Evolutionary conservation across 495 filamentous ascomycete species (phyloP), one percentile per base, ranked within the genome.

Genomic region (Aspergillus diversus): DNA sequence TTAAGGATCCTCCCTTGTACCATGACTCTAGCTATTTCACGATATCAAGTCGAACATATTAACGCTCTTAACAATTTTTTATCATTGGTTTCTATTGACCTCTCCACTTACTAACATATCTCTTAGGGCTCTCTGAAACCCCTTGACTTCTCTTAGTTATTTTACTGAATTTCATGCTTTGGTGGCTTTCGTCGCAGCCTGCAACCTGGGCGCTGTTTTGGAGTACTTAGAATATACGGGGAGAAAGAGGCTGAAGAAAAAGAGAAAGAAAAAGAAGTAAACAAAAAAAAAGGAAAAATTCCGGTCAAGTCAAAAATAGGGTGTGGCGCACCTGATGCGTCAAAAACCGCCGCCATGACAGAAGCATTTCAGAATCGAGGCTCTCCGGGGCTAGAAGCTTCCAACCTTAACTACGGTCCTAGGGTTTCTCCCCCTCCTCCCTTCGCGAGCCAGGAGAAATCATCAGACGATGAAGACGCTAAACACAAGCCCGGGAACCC

Each of bases 311-410:
- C 32, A 21, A 33, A 48, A 57, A 47, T 21, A 54, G 48, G 64
- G 61, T 49, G 58, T 60, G 62, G 63, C 66, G 73, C 72, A 66
- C 69, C 73, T 72, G 58, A 77, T 79, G 72, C 76, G 71, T 66
- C 64, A 62, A 58, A 71, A 67, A 66, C 64, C 61, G 37, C 65
- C 71, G 73, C 69, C 67, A 81, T 81, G 74, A 75, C 66, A 56
- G 73, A 76, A 56, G 73, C 70, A 62, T 81, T 81, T 71, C 80
- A 83, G 68, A 71, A 75, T 63, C 77, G 82, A 63, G 79, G 82
- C 63, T 76, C 75, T 16, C 77, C 77, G 39, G 68, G 65, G 34
- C 65, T 71, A 49, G 54, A 67, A 62, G n/a, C 62, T 16, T 53
- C 57, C 8, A 61, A 67, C 35, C 51, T 62, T 53, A 68, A 71